Evolutionary conservation across 768 basidiomycete species (phyloP).

Genomic region (Kwoniella sp.): DNA sequence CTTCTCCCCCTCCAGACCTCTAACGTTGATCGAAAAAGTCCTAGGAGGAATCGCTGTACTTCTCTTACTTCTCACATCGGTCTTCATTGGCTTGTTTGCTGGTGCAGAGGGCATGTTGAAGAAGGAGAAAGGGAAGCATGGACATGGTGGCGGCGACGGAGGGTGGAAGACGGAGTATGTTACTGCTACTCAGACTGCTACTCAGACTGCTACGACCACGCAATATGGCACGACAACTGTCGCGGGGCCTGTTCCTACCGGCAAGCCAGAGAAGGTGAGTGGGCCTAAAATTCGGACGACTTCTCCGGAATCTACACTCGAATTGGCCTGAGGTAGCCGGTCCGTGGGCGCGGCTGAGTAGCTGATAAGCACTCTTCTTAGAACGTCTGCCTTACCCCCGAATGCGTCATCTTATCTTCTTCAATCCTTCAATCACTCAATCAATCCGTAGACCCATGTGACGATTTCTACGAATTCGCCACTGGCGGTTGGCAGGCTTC

Average conservation of each 20-base stretch:
- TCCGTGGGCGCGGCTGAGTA: too few relatives aligned
- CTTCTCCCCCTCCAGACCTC: slow-evolving; percentile 42
- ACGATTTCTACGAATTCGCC: slow-evolving; percentile 89
- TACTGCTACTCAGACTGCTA: slow-evolving; percentile 19
- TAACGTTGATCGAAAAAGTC: slow-evolving; percentile 80
- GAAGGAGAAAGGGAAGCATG: slow-evolving; percentile 41
- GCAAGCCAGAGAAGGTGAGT: slow-evolving; percentile 41
- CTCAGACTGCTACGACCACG: slow-evolving; percentile 47
- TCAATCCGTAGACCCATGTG: slow-evolving; percentile 82
- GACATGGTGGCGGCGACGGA: slow-evolving; percentile 10
- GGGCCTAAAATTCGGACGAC: neutral
- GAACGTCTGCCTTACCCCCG: slow-evolving; percentile 71
- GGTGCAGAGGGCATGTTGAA: slow-evolving; percentile 80
- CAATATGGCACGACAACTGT: slow-evolving; percentile 55
- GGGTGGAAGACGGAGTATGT: slow-evolving; percentile 31
- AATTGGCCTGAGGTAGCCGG: too few relatives aligned
- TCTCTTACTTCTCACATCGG: slow-evolving; percentile 75
- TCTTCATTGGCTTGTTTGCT: slow-evolving; percentile 92
- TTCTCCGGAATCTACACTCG: neutral
- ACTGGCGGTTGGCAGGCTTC: slow-evolving; percentile 84
- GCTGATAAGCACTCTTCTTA: too few relatives aligned
- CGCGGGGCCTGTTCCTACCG: slow-evolving; percentile 58
- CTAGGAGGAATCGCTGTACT: slow-evolving; percentile 74
- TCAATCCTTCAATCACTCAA: slow-evolving; percentile 80
- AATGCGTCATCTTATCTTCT: slow-evolving; percentile 81